A percentile compares a stretch with the other conserved stretches of the same genome.
phyloP scores from a whole-genome alignment of 306 rosid genomes.

The Fagus crenata region DNA sequence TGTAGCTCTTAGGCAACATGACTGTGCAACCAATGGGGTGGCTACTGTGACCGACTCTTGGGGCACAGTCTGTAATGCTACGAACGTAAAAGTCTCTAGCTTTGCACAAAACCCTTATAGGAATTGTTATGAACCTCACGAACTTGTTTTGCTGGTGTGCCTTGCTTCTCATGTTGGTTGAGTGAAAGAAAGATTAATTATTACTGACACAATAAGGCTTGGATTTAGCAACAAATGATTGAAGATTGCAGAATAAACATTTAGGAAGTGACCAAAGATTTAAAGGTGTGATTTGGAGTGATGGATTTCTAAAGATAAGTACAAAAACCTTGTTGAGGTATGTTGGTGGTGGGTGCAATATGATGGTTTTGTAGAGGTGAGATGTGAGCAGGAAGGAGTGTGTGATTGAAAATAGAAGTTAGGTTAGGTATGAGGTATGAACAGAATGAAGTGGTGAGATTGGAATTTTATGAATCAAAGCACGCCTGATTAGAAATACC shows the following conservation, averaged over 20 bases:
- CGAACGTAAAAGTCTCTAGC: conserved; percentile 65
- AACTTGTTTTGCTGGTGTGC: conserved; percentile 41
- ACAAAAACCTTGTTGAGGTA: too few relatives aligned
- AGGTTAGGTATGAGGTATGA: not conserved
- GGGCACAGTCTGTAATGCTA: conserved; percentile 51
- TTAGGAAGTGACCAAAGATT: too few relatives aligned
- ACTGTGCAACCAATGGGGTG: conserved; percentile 31
- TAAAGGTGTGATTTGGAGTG: too few relatives aligned
- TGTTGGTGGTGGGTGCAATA: not conserved
- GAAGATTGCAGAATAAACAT: too few relatives aligned
- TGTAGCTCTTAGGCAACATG: conserved; percentile 57
- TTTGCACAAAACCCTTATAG: conserved; percentile 52
- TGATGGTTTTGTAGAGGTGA: not conserved
- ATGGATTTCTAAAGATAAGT: not conserved
- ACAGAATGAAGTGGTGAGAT: not conserved
- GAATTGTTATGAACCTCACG: conserved; percentile 52
- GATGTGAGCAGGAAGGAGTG: not conserved
- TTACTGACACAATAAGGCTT: not conserved
- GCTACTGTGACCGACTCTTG: conserved; percentile 32
- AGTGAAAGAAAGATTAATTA: not conserved
- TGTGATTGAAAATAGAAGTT: not conserved
- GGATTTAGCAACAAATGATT: too few relatives aligned
- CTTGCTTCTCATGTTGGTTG: conserved; percentile 39
- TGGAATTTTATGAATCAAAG: conserved; percentile 51
- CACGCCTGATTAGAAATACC: conserved; percentile 39